A percentile compares a stretch with the other conserved stretches of the same genome.
Evolutionary conservation across 176 grass and related monocot genomes (phyloP).

Genomic region (Eragrostis curvula): DNA sequence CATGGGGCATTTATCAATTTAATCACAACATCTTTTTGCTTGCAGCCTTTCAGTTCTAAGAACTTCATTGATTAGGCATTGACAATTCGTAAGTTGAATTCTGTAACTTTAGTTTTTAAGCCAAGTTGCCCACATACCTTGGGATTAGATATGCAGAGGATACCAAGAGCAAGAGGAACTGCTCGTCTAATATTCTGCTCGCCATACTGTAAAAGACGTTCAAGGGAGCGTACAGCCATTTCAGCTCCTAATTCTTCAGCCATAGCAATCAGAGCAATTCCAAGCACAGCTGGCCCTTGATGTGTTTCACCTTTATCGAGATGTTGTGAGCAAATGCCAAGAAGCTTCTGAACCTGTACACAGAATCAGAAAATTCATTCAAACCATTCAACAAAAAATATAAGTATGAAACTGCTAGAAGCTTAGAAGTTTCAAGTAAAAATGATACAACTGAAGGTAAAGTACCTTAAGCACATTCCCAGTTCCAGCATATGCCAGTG

Average conservation of each 20-base stretch:
- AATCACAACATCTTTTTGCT: not conserved
- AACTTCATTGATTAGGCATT: not conserved
- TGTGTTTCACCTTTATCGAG: constrained; percentile 95
- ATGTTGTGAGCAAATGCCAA: constrained; percentile 92
- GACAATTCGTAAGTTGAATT: not conserved
- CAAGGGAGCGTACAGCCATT: constrained; percentile 88
- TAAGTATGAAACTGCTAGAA: constrained; percentile 12
- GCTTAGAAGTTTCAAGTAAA: not conserved
- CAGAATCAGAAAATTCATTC: constrained; percentile 2
- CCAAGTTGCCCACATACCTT: constrained; percentile 54
- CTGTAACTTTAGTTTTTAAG: not conserved
- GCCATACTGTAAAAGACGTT: constrained; percentile 90
- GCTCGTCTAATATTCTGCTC: constrained; percentile 99
- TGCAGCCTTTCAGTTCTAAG: not conserved
- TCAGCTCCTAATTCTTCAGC: constrained; percentile 93
- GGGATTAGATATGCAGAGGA: constrained; percentile 97
- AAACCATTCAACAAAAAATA: constrained; percentile 19
- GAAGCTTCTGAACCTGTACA: constrained; percentile 87
- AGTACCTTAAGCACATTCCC: constrained; percentile 97
- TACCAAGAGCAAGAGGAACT: constrained; percentile 88
- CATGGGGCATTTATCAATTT: not conserved
- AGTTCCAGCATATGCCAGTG: constrained; percentile 96
- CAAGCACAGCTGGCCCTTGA: constrained; percentile 97
- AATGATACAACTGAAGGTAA: not conserved
- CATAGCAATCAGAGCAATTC: constrained; percentile 98